Evolutionary conservation across 768 basidiomycete species (phyloP), one percentile per base, ranked within the genome.

Genomic region (Tricholoma furcatifolium): DNA sequence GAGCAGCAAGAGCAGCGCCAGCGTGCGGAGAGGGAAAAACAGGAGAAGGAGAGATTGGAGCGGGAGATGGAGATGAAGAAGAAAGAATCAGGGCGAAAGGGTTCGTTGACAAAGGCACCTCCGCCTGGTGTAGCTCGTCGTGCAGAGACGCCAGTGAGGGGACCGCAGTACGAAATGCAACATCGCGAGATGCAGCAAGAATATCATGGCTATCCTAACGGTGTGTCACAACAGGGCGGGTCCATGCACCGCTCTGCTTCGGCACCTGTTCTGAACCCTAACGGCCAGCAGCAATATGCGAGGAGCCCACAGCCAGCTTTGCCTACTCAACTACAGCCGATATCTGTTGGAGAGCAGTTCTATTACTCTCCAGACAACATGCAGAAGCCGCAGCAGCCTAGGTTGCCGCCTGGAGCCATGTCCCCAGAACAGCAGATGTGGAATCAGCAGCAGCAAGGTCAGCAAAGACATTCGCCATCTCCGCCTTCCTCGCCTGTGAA

Each of bases 161-260:
- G 90, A 4, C 92, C 95, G 35, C 89, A 92, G 62, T 98, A 96
- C 65, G 95, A 96, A 63, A 87, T 91, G 82, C 95, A 98, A 66
- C 89, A 93, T 67, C 84, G 88, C 20, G 90, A 87, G 45, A 93
- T 98, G 80, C 91, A 94, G 67, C 88, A 94, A 61, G 92, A 96
- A 65, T 90, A 91, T 57, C 76, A 77, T 44, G 76, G 73, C 49
- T 78, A 75, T 59, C 69, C 65, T 50, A 70, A 66, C 48, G 68
- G 68, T 23, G 72, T 69, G 44, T 56, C 58, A 1, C 71, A 74
- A 52, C 69, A 69, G 18, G 70, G 58, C 17, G 41, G 47, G 31
- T 47, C 58, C 14, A 63, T 65, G 54, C 58, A 55, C 35, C 59
- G 68, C 49, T 53, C 65, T 31, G 12, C 60, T 10, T 68, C 68